Base-by-base conservation (phyloP, 768 basidiomycete species). In the Leccinum incarnatum region DNA sequence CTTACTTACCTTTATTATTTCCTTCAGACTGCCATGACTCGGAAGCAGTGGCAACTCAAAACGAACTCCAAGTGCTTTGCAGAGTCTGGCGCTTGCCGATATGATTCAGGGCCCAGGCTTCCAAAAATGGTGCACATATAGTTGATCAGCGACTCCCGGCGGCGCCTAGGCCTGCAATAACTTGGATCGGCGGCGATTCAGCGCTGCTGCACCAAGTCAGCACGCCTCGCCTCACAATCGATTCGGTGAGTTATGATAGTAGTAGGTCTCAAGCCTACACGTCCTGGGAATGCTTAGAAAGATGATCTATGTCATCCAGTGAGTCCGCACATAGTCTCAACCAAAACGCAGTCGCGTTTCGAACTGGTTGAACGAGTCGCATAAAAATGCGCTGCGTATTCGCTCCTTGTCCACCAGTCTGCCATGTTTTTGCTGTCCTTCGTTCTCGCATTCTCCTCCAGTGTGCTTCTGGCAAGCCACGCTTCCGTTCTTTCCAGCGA, bases 391-490 rank as follows among this genome's bases (percentile, higher is more conserved):
- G 14, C 29, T n/a, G 2, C 10, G 5, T 19, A 32, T 51, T 19
- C 50, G 14, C n/a, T 3, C 19, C 37, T 17, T n/a, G 17, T 48
- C 23, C 5, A 46, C 53, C 34, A 23, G 53, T 32, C 40, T 1
- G 21, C 29, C 53, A 72, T 72, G 70, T 52, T 58, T 57, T 59
- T 53, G 29, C 29, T 29, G 1, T 17, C 46, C 27, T 25, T 51
- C 19, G 47, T 62, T 21, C 6, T 72, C 17, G 49, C 32, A 34
- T 34, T 21, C 17, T 17, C 66, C 27, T 64, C 58, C 23, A 51
- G 64, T 57, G 59, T 63, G 70, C 72, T 72, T 73, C 70, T 72
- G 72, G 70, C 64, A 70, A 73, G 72, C 70, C 57, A 59, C 60
- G 68, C 68, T 17, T 60, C 61, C 57, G 32, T 54, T 54, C 68